Evolutionary conservation across 495 filamentous ascomycete species (phyloP).

Genomic region (Lophium mytilinum): DNA sequence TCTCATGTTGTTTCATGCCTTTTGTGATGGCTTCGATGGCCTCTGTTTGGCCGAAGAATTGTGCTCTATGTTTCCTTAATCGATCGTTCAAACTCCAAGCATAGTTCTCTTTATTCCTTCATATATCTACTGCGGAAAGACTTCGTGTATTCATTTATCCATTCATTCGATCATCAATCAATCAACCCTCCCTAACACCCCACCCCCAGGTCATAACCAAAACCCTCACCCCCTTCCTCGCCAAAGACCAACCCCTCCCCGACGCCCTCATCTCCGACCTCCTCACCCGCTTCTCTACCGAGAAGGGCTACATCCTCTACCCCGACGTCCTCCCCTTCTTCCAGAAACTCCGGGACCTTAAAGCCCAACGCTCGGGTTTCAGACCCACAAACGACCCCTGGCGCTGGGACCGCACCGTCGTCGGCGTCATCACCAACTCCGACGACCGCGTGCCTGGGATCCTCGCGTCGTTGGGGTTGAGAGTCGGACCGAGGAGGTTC

Average conservation of each 20-base stretch:
- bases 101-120: too few relatives aligned
- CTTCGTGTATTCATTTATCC: not conserved
- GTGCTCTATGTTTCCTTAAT: too few relatives aligned
- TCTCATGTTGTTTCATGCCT: not conserved
- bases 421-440: constrained; percentile 71
- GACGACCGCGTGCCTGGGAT: constrained; percentile 61
- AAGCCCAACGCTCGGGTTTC: not conserved
- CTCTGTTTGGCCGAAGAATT: too few relatives aligned
- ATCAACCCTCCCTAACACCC: too few relatives aligned
- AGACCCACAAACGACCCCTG: constrained; percentile 9
- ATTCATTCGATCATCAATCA: too few relatives aligned
- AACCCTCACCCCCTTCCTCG: constrained; percentile 37
- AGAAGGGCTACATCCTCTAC: constrained; percentile 53
- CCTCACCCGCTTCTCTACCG: constrained; percentile 52
- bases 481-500: constrained; percentile 36
- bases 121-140: not conserved
- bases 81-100: too few relatives aligned
- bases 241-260: constrained; percentile 33
- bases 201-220: constrained; percentile 35
- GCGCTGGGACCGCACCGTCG: constrained; percentile 37
- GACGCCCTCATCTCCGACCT: constrained; percentile 45
- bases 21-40: not conserved
- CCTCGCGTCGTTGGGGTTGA: constrained; percentile 52
- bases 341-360: constrained; percentile 31
- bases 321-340: constrained; percentile 50